phyloP scores from a whole-genome alignment of 2,329 filamentous ascomycete genomes.

The Paracoccidioides lutzii region DNA sequence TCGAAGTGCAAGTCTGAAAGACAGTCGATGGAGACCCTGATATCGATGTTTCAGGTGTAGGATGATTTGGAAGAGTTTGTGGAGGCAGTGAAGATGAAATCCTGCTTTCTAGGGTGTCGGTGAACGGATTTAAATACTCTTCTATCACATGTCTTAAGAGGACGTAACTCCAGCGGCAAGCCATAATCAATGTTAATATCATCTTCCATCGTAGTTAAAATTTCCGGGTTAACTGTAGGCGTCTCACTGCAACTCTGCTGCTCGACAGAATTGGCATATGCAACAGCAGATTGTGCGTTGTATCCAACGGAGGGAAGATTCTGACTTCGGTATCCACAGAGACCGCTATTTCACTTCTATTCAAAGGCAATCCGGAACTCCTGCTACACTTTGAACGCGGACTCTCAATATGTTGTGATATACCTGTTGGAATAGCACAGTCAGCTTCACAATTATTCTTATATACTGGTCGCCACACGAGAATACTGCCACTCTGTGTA shows the following conservation, averaged over 20 bases:
- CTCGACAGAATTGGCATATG: background rate
- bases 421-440: background rate
- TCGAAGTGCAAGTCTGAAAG: background rate
- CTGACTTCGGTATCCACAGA: background rate
- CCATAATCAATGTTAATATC: background rate
- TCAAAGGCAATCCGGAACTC: background rate
- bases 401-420: background rate
- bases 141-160: background rate
- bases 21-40: background rate
- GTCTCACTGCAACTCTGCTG: background rate
- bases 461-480: background rate
- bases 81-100: background rate
- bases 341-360: background rate
- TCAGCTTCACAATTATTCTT: background rate
- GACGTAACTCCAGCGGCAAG: background rate
- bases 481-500: background rate
- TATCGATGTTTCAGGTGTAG: background rate
- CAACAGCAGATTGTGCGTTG: background rate
- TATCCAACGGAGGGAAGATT: background rate
- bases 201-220: background rate
- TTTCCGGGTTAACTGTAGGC: background rate
- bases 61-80: background rate
- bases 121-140: background rate
- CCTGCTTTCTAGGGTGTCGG: background rate
- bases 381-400: background rate